These are phyloP conservation scores for Stentor coeruleus DNA, from an alignment of 73 alveolate species.

Conservation along the genomic window DNA sequence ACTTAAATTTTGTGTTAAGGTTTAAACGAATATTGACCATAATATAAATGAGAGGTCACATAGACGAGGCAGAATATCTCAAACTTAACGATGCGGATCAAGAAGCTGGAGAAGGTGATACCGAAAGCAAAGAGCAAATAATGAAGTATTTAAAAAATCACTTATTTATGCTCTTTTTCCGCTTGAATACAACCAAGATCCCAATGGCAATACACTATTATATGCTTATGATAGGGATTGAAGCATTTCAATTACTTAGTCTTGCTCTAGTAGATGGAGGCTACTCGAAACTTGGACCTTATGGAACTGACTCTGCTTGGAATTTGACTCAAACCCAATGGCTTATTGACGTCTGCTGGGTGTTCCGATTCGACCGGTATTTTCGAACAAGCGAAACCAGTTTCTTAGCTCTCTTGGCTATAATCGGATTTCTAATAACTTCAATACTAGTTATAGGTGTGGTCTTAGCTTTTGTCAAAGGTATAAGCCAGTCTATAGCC, in stretches of 20 bases:
- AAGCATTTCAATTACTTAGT: not conserved
- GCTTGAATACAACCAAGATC: not conserved
- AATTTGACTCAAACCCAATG: not conserved
- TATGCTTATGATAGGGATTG: not conserved
- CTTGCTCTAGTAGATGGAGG: not conserved
- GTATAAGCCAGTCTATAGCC: not conserved
- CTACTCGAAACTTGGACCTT: not conserved
- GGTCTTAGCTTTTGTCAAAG: not conserved
- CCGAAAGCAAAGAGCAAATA: not conserved
- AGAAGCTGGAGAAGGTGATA: not conserved
- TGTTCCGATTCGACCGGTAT: not conserved
- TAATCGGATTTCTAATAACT: not conserved
- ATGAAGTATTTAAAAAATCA: not conserved
- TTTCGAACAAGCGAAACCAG: not conserved
- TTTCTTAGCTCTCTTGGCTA: not conserved
- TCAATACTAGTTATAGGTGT: constrained; percentile 4
- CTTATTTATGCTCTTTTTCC: not conserved
- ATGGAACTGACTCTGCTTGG: not conserved
- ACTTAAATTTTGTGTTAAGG: no score
- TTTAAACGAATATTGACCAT: no score
- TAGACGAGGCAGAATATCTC: not conserved
- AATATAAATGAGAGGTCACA: constrained; percentile 3
- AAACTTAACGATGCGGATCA: not conserved
- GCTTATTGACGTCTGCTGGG: not conserved
- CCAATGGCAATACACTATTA: not conserved